Conservation (phyloP, 1,284 basidiomycete species). For the Sporisorium reilianum region DNA sequence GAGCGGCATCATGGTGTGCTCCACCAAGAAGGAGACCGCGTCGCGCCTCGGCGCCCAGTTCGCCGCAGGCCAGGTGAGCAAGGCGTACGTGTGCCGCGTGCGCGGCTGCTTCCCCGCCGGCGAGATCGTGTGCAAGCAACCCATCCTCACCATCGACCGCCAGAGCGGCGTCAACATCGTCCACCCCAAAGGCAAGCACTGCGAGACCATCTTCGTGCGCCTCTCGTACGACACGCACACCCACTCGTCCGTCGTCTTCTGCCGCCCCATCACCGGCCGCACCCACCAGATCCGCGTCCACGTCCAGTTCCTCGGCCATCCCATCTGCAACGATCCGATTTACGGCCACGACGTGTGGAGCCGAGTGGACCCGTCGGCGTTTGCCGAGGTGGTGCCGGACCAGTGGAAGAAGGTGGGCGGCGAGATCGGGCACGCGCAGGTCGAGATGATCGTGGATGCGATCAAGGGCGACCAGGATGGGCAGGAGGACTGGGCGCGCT, state of each 20-base stretch:
- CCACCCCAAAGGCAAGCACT: conserved; percentile 70
- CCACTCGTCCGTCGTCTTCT: conserved; percentile 88
- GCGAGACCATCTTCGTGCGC: conserved; percentile 88
- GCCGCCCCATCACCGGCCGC: conserved; percentile 73
- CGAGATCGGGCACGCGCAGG: conserved; percentile 58
- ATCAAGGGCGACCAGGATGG: conserved; percentile 66
- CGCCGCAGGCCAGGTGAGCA: conserved; percentile 78
- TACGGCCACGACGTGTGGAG: conserved; percentile 69
- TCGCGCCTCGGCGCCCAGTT: conserved; percentile 74
- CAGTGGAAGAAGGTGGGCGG: conserved; percentile 63
- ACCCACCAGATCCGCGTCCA: conserved; percentile 97
- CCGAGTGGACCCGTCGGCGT: conserved; percentile 51
- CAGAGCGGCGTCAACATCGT: conserved; percentile 96
- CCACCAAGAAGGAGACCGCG: conserved; percentile 80
- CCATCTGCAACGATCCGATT: conserved; percentile 78
- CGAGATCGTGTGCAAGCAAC: conserved; percentile 84
- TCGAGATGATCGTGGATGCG: conserved; percentile 64
- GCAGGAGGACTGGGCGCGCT: conserved; percentile 66
- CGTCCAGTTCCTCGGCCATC: conserved; percentile 90
- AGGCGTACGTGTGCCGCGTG: conserved; percentile 62
- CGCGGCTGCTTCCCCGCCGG: conserved; percentile 73
- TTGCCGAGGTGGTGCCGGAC: conserved; percentile 56
- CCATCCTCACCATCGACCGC: conserved; percentile 89
- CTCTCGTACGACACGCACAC: conserved; percentile 85
- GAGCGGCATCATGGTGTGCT: conserved; percentile 95